These are phyloP conservation scores for Metarhizium brunneum DNA, from an alignment of 2,329 filamentous ascomycete genomes.

Conservation along the genomic window DNA sequence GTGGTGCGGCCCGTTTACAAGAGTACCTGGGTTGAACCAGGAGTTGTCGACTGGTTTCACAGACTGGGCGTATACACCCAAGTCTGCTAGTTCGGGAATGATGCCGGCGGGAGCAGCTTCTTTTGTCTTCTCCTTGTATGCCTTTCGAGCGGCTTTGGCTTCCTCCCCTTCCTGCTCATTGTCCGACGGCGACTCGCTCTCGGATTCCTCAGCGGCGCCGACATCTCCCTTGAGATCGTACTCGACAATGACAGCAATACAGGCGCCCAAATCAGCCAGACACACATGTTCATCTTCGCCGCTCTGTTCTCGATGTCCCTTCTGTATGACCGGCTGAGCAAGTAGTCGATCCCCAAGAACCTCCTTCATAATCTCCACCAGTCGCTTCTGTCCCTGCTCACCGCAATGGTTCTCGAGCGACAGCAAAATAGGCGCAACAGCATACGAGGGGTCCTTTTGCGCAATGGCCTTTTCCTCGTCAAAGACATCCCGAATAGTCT, in stretches of 20 bases:
- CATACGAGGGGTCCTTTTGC: slow-evolving; percentile 22
- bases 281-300: slow-evolving; percentile 43
- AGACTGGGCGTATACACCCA: slow-evolving; percentile 62
- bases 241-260: slow-evolving; percentile 59
- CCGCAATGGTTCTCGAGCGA: slow-evolving; percentile 61
- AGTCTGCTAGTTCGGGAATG: slow-evolving; percentile 53
- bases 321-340: slow-evolving; percentile 44
- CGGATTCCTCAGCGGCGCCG: slow-evolving; percentile 7
- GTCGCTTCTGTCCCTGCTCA: slow-evolving; percentile 46
- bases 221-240: slow-evolving; percentile 46
- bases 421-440: slow-evolving; percentile 49
- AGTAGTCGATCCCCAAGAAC: slow-evolving; percentile 52
- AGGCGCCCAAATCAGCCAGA: slow-evolving; percentile 49
- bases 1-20: slow-evolving; percentile 50
- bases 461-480: slow-evolving; percentile 46
- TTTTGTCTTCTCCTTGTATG: slow-evolving; percentile 46
- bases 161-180: slow-evolving; percentile 31
- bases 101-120: slow-evolving; percentile 42
- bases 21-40: slow-evolving; percentile 45
- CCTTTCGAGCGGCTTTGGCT: slow-evolving; percentile 35
- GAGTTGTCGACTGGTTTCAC: slow-evolving; percentile 58
- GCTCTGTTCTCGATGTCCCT: slow-evolving; percentile 46
- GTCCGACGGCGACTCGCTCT: slow-evolving; percentile 25
- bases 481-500: slow-evolving; percentile 53
- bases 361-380: slow-evolving; percentile 57